A percentile compares a stretch with the other conserved stretches of the same genome.
These are phyloP conservation scores for Phytophthora nicotianae DNA, from an alignment of 352 stramenopile genomes.

Conservation along the genomic window DNA sequence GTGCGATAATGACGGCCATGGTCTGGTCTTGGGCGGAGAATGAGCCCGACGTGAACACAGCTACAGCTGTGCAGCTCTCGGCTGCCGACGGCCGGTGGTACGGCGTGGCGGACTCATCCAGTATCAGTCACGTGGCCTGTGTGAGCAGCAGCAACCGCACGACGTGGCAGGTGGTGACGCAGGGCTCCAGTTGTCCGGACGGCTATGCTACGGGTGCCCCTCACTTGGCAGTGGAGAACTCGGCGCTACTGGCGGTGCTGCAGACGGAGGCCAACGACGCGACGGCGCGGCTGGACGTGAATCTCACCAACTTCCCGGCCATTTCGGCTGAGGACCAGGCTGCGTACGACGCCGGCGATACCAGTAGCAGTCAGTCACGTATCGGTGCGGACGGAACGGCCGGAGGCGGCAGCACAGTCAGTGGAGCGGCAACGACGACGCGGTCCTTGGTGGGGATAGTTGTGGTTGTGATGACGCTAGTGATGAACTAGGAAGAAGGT, in stretches of 20 bases:
- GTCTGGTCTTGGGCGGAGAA: slow-evolving; percentile 69
- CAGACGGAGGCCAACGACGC: slow-evolving; percentile 31
- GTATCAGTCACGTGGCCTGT: slow-evolving; percentile 60
- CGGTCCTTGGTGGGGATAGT: slow-evolving; percentile 1
- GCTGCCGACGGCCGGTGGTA: slow-evolving; percentile 62
- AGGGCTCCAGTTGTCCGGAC: slow-evolving; percentile 48
- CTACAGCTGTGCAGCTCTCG: slow-evolving; percentile 49
- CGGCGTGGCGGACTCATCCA: slow-evolving; percentile 41
- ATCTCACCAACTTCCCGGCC: slow-evolving; percentile 48
- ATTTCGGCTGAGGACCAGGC: slow-evolving; percentile 54
- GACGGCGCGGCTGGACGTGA: slow-evolving; percentile 53
- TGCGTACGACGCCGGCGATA: slow-evolving; percentile 40
- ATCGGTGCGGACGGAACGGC: slow-evolving; percentile 4
- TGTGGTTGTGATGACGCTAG: slow-evolving; percentile 1
- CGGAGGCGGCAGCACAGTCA: slow-evolving; percentile 16
- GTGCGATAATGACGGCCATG: slow-evolving; percentile 49
- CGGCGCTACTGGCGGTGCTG: slow-evolving; percentile 41
- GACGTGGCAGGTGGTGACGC: slow-evolving; percentile 51
- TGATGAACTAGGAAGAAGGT: slow-evolving; percentile 7
- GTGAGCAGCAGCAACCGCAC: slow-evolving; percentile 53
- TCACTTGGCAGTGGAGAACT: slow-evolving; percentile 56
- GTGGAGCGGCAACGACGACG: neutral
- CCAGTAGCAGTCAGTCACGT: slow-evolving; percentile 30
- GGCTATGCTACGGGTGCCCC: slow-evolving; percentile 43
- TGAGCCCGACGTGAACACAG: slow-evolving; percentile 44